phyloP scores from a whole-genome alignment of 768 basidiomycete species.

The Favolaschia claudopus region DNA sequence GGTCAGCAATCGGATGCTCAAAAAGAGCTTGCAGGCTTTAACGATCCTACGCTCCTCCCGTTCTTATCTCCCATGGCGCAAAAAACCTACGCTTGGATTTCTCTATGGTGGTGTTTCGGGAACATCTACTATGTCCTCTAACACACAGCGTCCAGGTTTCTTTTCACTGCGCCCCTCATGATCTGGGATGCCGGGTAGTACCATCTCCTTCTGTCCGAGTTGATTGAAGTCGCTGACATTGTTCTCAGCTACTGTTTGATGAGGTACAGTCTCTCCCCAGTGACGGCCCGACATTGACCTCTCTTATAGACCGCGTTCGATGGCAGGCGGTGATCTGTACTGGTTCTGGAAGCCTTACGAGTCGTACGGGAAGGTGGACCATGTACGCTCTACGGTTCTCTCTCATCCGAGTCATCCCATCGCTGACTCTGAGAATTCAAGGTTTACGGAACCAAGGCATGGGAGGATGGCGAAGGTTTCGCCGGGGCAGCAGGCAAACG shows the following conservation, averaged over 20 bases:
- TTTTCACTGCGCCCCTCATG: conserved; percentile 64
- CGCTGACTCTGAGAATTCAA: conserved; percentile 32
- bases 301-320: conserved; percentile 46
- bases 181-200: conserved; percentile 74
- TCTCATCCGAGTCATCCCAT: neutral
- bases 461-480: conserved; percentile 71
- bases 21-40: conserved; percentile 18
- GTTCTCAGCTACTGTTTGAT: conserved; percentile 35
- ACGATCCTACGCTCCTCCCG: conserved; percentile 4
- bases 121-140: neutral
- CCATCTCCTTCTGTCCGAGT: neutral
- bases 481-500: conserved; percentile 74
- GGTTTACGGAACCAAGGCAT: conserved; percentile 77
- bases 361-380: conserved; percentile 64
- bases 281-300: conserved; percentile 46
- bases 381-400: conserved; percentile 28
- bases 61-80: conserved; percentile 19
- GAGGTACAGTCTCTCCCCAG: conserved; percentile 40
- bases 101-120: conserved; percentile 42
- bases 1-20: conserved; percentile 24
- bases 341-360: conserved; percentile 87
- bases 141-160: conserved; percentile 45
- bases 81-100: conserved; percentile 53
- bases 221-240: conserved; percentile 43
- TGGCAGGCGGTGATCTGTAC: conserved; percentile 76